Evolutionary conservation across 83 land plant genomes (phyloP), one percentile per base, ranked within the genome.

Genomic region (Larix sibirica): DNA sequence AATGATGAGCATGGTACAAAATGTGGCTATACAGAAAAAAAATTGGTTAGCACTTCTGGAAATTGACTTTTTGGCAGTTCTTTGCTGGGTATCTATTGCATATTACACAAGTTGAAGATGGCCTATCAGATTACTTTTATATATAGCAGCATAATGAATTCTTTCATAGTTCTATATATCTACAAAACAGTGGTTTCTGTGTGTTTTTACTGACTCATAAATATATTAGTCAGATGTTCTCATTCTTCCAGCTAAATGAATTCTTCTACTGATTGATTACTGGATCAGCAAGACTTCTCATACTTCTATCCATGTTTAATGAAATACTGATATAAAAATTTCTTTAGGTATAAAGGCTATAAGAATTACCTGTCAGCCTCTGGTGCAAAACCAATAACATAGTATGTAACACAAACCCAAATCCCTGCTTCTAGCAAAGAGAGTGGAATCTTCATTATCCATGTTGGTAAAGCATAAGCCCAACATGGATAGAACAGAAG

Each of bases 391-490:
- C 90, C 90, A 47, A 83, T 62, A 7, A 61, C 23, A 79, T 83
- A 88, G 81, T 88, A 88, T 63, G 88, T 84, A 42, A 88, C 60
- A 77, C 74, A 75, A 54, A 81, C 54, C 90, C 90, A 88, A 60
- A 88, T 87, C 42, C 81, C 33, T 26, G 86, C 59, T 76, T 87
- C 90, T 20, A 56, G 28, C n/a, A 83, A 23, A 14, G 90, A 88
- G 40, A 87, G 74, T 59, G 90, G 90, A 24, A 88, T 80, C 44
- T 80, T 80, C 31, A 87, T 62, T 40, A 88, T 33, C 86, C 86
- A 88, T 59, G 83, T 86, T 64, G 90, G 90, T 50, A 87, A 13
- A 21, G 89, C 64, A 76, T 71, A 88, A 31, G 90, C 90, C 90
- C 90, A 88, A 26, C 79, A 83, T 31, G 90, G 90, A 80, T 83